Conservation (phyloP, 306 rosid species). For the Prunus mume region DNA sequence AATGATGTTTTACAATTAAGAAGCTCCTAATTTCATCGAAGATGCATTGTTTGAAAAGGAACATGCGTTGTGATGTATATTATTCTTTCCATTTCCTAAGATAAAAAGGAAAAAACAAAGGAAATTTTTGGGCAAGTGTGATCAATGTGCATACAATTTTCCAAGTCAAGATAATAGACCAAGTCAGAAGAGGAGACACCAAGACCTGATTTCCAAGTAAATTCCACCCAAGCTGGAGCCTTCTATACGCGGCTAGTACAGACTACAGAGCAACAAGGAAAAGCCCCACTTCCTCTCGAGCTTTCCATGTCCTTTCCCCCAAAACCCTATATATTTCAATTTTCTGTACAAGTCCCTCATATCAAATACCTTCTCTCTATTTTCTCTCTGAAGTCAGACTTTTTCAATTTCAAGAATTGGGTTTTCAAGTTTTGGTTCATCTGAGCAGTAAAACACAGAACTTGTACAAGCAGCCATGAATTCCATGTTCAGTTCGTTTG, state of each 20-base stretch:
- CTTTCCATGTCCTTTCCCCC: background rate
- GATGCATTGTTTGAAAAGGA: too few relatives aligned
- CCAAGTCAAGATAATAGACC: background rate
- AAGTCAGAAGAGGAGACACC: background rate
- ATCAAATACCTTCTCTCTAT: too few relatives aligned
- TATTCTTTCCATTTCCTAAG: too few relatives aligned
- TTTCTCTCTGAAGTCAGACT: background rate
- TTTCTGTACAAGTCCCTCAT: background rate
- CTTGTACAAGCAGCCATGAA: slow-evolving; percentile 21
- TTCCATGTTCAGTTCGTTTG: slow-evolving; percentile 49
- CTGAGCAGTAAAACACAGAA: background rate
- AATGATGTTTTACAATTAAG: too few relatives aligned
- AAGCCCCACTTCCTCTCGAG: background rate
- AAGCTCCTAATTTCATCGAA: too few relatives aligned
- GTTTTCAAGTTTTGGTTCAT: background rate
- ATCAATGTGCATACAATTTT: background rate
- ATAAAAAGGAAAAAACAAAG: too few relatives aligned
- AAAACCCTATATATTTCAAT: background rate
- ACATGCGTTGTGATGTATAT: too few relatives aligned
- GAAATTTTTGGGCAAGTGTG: background rate
- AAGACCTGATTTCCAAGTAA: background rate
- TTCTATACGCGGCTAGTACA: background rate
- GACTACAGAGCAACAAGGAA: background rate
- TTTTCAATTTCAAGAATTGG: background rate
- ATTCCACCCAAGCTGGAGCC: background rate